A percentile compares a stretch with the other conserved stretches of the same genome.
phyloP scores from a whole-genome alignment of 129 eudicot species.

The Flaveria brownii region DNA sequence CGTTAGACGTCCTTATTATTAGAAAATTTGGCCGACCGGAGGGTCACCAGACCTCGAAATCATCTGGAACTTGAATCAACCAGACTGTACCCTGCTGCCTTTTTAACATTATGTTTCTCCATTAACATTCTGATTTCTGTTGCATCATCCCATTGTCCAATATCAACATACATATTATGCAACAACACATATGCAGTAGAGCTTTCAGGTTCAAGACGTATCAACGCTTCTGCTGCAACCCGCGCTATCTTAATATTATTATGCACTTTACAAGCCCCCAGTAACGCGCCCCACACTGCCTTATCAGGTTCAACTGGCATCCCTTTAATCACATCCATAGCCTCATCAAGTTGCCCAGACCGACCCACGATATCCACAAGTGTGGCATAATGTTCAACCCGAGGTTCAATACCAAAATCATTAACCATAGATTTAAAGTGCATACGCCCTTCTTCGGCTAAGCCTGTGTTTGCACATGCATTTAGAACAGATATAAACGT shows the following conservation, averaged over 20 bases:
- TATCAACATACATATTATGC: constrained; percentile 62
- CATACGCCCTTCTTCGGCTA: constrained; percentile 53
- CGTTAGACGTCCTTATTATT: background rate
- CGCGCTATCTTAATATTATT: constrained; percentile 67
- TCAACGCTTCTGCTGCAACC: constrained; percentile 69
- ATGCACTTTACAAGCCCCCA: constrained; percentile 80
- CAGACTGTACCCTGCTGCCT: constrained; percentile 56
- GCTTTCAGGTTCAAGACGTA: constrained; percentile 27
- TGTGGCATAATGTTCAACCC: constrained; percentile 68
- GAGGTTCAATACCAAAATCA: constrained; percentile 66
- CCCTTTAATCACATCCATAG: constrained; percentile 52
- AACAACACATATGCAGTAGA: constrained; percentile 52
- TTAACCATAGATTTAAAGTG: constrained; percentile 62
- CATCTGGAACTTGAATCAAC: constrained; percentile 40
- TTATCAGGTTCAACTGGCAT: constrained; percentile 65
- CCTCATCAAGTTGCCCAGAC: constrained; percentile 70
- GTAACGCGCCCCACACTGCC: constrained; percentile 80
- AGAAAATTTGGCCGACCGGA: background rate
- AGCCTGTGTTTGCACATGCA: constrained; percentile 83
- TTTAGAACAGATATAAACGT: constrained; percentile 75
- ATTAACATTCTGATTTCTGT: constrained; percentile 48
- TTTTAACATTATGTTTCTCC: constrained; percentile 47
- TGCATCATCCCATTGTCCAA: constrained; percentile 65
- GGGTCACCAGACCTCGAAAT: background rate
- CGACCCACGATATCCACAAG: constrained; percentile 74